Percentiles rank a stretch among this genome's conserved stretches.
Conservation (phyloP, 768 basidiomycete species). For the Myochromella boudieri region DNA sequence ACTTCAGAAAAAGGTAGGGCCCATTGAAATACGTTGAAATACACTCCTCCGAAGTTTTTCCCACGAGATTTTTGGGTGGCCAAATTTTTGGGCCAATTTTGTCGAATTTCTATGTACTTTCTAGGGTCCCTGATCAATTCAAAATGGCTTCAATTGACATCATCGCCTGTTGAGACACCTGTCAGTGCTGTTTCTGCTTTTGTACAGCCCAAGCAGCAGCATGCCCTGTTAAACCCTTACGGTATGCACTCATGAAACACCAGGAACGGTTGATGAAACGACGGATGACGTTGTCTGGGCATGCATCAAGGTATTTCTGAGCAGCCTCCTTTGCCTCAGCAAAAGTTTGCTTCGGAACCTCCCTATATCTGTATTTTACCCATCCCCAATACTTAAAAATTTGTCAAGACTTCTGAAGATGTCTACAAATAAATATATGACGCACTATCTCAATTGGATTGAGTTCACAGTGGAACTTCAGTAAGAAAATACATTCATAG, state of each 20-base stretch:
- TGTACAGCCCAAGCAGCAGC: constrained; percentile 33
- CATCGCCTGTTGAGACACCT: constrained; percentile 28
- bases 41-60: constrained; percentile 20
- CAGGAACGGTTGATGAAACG: constrained; percentile 19
- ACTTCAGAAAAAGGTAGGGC: not conserved
- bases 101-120: constrained; percentile 8
- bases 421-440: not conserved
- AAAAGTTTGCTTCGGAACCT: constrained; percentile 24
- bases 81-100: constrained; percentile 3
- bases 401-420: not conserved
- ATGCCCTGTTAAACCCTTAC: constrained; percentile 30
- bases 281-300: constrained; percentile 29
- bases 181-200: constrained; percentile 33
- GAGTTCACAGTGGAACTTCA: constrained; percentile 7
- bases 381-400: constrained; percentile 28
- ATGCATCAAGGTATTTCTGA: constrained; percentile 25
- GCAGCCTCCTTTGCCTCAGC: constrained; percentile 21
- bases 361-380: constrained; percentile 30
- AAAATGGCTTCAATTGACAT: constrained; percentile 31
- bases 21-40: constrained; percentile 1
- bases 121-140: not conserved
- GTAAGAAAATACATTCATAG: constrained; percentile 23
- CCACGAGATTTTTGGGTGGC: constrained; percentile 20
- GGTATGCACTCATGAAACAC: constrained; percentile 35
- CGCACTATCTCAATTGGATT: constrained; percentile 47